These are phyloP conservation scores for Neobulgaria alba DNA, from an alignment of 2,329 filamentous ascomycete genomes.

Conservation along the genomic window DNA sequence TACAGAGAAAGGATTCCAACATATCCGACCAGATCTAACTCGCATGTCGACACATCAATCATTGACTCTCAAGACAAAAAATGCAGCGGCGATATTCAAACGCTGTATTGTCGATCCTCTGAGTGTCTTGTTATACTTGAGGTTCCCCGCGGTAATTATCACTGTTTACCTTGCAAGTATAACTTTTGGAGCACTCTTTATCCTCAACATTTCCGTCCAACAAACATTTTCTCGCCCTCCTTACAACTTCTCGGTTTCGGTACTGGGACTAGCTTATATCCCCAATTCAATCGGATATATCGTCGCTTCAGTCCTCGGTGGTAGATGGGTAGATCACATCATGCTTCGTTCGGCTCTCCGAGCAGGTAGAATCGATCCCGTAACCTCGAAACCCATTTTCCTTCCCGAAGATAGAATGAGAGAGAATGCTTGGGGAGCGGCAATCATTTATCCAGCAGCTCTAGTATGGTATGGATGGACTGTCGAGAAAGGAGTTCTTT, in stretches of 20 bases:
- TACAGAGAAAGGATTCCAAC: slow-evolving; percentile 4
- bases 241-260: slow-evolving; percentile 59
- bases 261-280: slow-evolving; percentile 71
- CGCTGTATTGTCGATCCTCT: slow-evolving; percentile 65
- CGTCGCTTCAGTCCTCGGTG: neutral
- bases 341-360: slow-evolving; percentile 69
- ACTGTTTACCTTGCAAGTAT: slow-evolving; percentile 68
- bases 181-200: slow-evolving; percentile 66
- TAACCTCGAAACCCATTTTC: slow-evolving; percentile 55
- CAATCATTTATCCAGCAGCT: slow-evolving; percentile 59
- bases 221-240: slow-evolving; percentile 56
- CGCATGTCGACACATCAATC: slow-evolving; percentile 56
- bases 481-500: slow-evolving; percentile 51
- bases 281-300: slow-evolving; percentile 54
- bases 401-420: slow-evolving; percentile 74
- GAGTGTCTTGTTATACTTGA: slow-evolving; percentile 59
- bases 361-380: slow-evolving; percentile 56
- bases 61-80: slow-evolving; percentile 46
- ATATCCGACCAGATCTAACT: slow-evolving; percentile 24
- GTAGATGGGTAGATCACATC: slow-evolving; percentile 67
- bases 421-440: slow-evolving; percentile 73
- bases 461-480: slow-evolving; percentile 75
- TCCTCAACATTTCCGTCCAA: slow-evolving; percentile 71
- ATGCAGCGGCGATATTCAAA: slow-evolving; percentile 44
- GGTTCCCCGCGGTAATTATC: slow-evolving; percentile 64